Base-by-base conservation (phyloP, 1,284 basidiomycete species). In the Volvariella volvacea region DNA sequence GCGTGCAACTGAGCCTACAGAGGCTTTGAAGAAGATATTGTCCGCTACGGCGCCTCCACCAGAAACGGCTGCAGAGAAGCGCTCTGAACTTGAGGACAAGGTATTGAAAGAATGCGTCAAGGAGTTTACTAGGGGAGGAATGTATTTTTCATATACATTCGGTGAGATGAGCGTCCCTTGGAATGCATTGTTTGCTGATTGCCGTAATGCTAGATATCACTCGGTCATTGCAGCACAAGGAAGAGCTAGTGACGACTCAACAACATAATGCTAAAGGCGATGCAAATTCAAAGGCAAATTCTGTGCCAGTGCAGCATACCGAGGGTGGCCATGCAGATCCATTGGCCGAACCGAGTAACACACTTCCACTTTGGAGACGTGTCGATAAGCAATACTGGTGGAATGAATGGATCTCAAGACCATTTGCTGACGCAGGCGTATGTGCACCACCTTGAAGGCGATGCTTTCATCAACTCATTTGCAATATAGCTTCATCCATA, bases 301-400 rank as follows among this genome's bases (percentile, higher is more conserved):
- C 3, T 15, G 38, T 39, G 22, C 40, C 49, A 16, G 52, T 46
- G n/a, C 6, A 15, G 36, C 53, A 55, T 7, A 51, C 53, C 44
- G 55, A 61, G 40, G 66, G 68, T 31, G 68, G 68, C 41, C 66
- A 68, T 20, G 62, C 76, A 4, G 71, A 82, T 40, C 67, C 77
- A 1, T 61, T 87, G 22, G 68, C 72, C 2, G 88, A 92, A 61
- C 86, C 88, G 0, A 70, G 74, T 46, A 66, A 77, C 1, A 78
- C 76, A 1, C 70, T 91, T 33, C 89, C 91, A 0, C 70, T 93
- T 3, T 92, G 91, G 88, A 72, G 88, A 32, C 71, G 88, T 7
- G 88, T 89, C 1, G 88, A 92, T 48, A 74, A 76, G 37, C 80
- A 85, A 37, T 93, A 87, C 58, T 94, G 88, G 88, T 93, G 90